phyloP scores from a whole-genome alignment of 1,284 basidiomycete species.

The Fomitopsis betulina region DNA sequence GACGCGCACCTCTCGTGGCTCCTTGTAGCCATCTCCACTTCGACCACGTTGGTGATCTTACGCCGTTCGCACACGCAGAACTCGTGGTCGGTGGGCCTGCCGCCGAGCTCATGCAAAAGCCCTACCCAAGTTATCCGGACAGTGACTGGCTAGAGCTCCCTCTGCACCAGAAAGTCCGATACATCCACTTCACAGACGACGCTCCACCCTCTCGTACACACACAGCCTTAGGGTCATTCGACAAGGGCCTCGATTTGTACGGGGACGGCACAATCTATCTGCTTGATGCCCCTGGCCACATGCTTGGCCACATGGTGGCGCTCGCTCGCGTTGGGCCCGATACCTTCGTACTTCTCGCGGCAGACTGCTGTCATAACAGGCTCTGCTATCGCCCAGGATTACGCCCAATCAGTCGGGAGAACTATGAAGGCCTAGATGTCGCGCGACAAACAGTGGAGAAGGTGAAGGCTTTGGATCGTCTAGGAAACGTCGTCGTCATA shows the following conservation, averaged over 20 bases:
- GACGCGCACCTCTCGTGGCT: neutral
- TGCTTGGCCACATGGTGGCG: slow-evolving; percentile 26
- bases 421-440: slow-evolving; percentile 8
- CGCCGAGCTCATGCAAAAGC: slow-evolving; percentile 10
- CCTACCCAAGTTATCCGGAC: slow-evolving; percentile 22
- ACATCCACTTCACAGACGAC: slow-evolving; percentile 10
- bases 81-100: slow-evolving; percentile 25
- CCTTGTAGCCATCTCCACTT: slow-evolving; percentile 27
- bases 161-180: slow-evolving; percentile 6
- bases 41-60: slow-evolving; percentile 30
- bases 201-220: slow-evolving; percentile 3
- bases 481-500: slow-evolving; percentile 9
- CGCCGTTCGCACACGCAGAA: slow-evolving; percentile 21
- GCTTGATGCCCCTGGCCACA: slow-evolving; percentile 28
- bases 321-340: slow-evolving; percentile 19
- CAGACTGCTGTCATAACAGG: slow-evolving; percentile 10
- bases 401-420: slow-evolving; percentile 25
- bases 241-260: slow-evolving; percentile 26
- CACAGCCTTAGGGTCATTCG: slow-evolving; percentile 26
- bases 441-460: slow-evolving; percentile 13
- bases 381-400: slow-evolving; percentile 32
- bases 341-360: slow-evolving; percentile 6
- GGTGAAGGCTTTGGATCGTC: slow-evolving; percentile 8
- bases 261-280: slow-evolving; percentile 29
- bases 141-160: slow-evolving; percentile 21